phyloP scores from a whole-genome alignment of 2,329 filamentous ascomycete genomes.

The Gyromitra esculenta region DNA sequence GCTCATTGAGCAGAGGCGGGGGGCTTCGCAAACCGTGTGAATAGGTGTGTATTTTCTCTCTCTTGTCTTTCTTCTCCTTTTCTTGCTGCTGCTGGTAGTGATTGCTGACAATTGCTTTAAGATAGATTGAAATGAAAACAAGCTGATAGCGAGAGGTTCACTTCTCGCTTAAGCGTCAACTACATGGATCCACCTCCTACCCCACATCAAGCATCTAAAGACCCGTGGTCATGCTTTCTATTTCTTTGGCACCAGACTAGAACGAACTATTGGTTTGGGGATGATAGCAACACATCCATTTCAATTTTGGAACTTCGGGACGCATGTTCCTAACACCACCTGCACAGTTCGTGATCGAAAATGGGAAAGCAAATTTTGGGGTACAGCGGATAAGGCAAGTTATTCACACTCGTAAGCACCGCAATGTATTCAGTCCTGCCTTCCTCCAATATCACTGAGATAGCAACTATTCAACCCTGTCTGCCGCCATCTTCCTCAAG shows the following conservation, averaged over 20 bases:
- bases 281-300: slow-evolving; percentile 31
- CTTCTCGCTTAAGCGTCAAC: slow-evolving; percentile 47
- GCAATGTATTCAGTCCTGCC: too few relatives aligned
- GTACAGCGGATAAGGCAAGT: background rate
- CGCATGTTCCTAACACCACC: slow-evolving; percentile 51
- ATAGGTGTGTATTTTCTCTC: too few relatives aligned
- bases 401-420: too few relatives aligned
- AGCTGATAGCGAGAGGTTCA: slow-evolving; percentile 40
- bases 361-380: slow-evolving; percentile 18
- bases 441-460: too few relatives aligned
- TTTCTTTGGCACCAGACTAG: slow-evolving; percentile 52
- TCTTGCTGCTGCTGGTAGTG: too few relatives aligned
- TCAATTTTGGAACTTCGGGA: slow-evolving; percentile 53
- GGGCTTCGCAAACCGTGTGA: too few relatives aligned
- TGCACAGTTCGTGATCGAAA: slow-evolving; percentile 39
- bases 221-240: slow-evolving; percentile 48
- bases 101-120: too few relatives aligned
- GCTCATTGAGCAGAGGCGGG: too few relatives aligned
- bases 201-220: slow-evolving; percentile 49
- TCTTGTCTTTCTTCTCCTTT: too few relatives aligned
- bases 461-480: too few relatives aligned
- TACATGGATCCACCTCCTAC: slow-evolving; percentile 48
- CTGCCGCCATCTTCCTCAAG: too few relatives aligned
- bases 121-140: background rate
- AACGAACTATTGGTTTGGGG: slow-evolving; percentile 5